Base-by-base conservation (phyloP, 2,329 filamentous ascomycete species). In the Cordyceps militaris region DNA sequence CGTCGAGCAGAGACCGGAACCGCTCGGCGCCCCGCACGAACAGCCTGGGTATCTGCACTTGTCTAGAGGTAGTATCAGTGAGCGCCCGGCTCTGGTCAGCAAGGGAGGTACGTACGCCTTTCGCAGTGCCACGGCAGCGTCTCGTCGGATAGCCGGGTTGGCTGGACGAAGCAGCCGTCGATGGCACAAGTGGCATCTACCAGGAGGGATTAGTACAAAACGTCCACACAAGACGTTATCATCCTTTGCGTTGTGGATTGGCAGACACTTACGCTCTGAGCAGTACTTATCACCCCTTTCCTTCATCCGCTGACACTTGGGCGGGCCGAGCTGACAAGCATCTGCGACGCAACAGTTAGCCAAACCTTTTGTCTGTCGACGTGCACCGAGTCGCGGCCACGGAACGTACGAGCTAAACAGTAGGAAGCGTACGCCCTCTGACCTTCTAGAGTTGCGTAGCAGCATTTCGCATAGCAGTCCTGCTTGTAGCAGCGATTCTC, bases 121-220 rank as follows among this genome's bases (percentile, higher is more conserved):
- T 43, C 38, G 46, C 55, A 57, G n/a, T 34, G 44, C 55, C 46
- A 57, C 3, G 55, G 47, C 3, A 57, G 36, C 16, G 19, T 21
- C 47, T 51, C 44, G 5, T 13, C n/a, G 2, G 55, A 57, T 2
- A 57, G 55, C n/a, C 47, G 55, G 8, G 32, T 28, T 14, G 55
- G 46, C 21, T 13, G 36, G 32, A 21, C 54, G 14, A 24, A 14
- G 46, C 55, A 57, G 3, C 42, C 42, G 9, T 32, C 28, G 3
- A 10, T 26, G 9, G 36, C 16, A 30, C 55, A 57, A 23, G 54
- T 56, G 11, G 54, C 34, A 24, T 56, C 54, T 56, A 34, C 23
- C 8, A 7, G n/a, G 9, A 32, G 11, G 19, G 21, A 21, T 50
- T 16, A 51, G 55, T 26, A 26, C 9, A 32, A 10, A 49, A 14